phyloP scores from a whole-genome alignment of 306 rosid genomes.

The Acacia confusa region DNA sequence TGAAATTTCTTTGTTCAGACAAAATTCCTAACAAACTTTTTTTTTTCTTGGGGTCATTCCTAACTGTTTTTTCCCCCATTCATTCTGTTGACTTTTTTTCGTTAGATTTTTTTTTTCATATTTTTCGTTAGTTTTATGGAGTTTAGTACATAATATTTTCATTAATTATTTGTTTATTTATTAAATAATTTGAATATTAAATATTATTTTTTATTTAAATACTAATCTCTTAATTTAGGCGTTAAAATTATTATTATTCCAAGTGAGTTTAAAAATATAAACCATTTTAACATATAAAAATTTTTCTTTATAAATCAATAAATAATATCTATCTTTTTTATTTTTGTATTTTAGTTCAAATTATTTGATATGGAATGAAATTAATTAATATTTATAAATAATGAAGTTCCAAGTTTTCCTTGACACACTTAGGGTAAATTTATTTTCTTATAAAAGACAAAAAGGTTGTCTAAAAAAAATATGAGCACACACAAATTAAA shows the following conservation, averaged over 20 bases:
- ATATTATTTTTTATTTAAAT: not conserved
- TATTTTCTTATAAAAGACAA: not conserved
- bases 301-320: no score
- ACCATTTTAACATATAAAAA: not conserved
- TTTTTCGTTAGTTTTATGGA: not conserved
- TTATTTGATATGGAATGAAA: no score
- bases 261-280: not conserved
- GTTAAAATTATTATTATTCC: not conserved
- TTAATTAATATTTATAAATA: no score
- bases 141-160: not conserved
- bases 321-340: no score
- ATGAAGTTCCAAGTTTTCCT: no score
- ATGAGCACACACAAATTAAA: not conserved
- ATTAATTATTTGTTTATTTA: not conserved
- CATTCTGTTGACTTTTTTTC: no score
- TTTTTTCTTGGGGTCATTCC: not conserved
- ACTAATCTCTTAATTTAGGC: not conserved
- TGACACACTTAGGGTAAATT: not conserved
- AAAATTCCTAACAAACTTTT: not conserved
- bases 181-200: no score
- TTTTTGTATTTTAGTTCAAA: no score
- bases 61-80: not conserved
- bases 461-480: no score
- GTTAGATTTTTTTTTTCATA: not conserved
- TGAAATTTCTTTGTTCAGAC: not conserved